Percentiles rank a stretch among this genome's conserved stretches.
Conservation (phyloP, 805 yeast species). For the Huiozyma naganishii region DNA sequence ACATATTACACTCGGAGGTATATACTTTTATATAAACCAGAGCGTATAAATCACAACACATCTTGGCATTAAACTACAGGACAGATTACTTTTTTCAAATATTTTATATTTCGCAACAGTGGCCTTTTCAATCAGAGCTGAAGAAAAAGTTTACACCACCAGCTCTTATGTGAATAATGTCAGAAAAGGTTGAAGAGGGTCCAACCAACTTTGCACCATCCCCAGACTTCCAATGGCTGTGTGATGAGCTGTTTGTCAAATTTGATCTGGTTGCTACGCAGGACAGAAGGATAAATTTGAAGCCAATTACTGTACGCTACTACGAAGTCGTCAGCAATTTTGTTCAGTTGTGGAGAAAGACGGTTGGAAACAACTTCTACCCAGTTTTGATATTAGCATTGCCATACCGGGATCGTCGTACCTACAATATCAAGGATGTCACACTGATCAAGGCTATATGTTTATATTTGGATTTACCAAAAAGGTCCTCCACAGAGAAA, state of each 20-base stretch:
- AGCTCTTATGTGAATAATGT: too few relatives aligned
- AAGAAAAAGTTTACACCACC: too few relatives aligned
- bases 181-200: not conserved
- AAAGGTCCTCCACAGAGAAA: constrained; percentile 49
- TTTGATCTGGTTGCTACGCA: constrained; percentile 13
- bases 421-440: constrained; percentile 54
- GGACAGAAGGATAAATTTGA: constrained; percentile 7
- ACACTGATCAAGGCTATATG: constrained; percentile 42
- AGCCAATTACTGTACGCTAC: constrained; percentile 14
- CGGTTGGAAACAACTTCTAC: constrained; percentile 52
- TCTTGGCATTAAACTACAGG: too few relatives aligned
- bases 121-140: too few relatives aligned
- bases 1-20: not conserved
- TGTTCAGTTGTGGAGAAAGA: constrained; percentile 38
- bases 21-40: not conserved
- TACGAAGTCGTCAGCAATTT: constrained; percentile 30
- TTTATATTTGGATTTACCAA: constrained; percentile 46
- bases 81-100: too few relatives aligned
- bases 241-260: constrained; percentile 24
- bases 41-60: too few relatives aligned
- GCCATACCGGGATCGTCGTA: constrained; percentile 53
- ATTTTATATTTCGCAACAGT: too few relatives aligned
- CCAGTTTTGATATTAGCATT: constrained; percentile 54
- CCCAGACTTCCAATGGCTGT: constrained; percentile 31
- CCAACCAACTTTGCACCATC: constrained; percentile 26